Base-by-base conservation (phyloP, 2,329 filamentous ascomycete genomes). In the Plectosphaerella cucumerina region DNA sequence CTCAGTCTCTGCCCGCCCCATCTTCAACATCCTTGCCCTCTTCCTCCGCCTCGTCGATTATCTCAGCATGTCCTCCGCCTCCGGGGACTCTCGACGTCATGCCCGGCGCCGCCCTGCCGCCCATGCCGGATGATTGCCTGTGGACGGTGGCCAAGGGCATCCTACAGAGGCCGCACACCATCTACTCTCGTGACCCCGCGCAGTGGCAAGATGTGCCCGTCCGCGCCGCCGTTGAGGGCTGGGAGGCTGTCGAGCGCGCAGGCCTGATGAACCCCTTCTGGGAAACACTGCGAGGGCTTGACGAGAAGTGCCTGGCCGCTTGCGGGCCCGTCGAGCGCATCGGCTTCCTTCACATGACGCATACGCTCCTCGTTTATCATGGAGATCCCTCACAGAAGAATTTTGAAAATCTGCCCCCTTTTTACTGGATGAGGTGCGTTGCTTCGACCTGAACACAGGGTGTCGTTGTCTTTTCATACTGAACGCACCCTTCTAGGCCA, bases 111-210 rank as follows among this genome's bases (percentile, higher is more conserved):
- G 26, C 26, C 12, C 26, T 31, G 12, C 26, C 26, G 8, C 26
- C 26, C 8, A 31, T 31, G 31, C 33, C 34, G n/a, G 33, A 17
- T 12, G 48, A 44, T 17, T 62, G 62, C 23, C 55, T 52, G 6
- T 65, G 63, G 63, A 56, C 60, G 3, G 49, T 50, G 10, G 59
- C 62, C n/a, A 65, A 64, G 35, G 52, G 58, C 22, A 50, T 47
- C 3, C 44, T 59, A 14, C 49, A 47, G 4, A 51, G 52, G 26
- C 50, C 52, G 1, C 50, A 52, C 1, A 53, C 53, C 3, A 48
- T 45, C 3, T 21, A 61, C 3, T 50, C 57, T 0, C 21, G 43
- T 1, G 51, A 54, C 1, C 31, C 23, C 15, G 52, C 51, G 2
- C 51, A 52, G 5, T 55, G 56, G 5, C 56, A 65, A 22, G 62